phyloP scores from a whole-genome alignment of 2,329 filamentous ascomycete species.

The Diaporthe citri region DNA sequence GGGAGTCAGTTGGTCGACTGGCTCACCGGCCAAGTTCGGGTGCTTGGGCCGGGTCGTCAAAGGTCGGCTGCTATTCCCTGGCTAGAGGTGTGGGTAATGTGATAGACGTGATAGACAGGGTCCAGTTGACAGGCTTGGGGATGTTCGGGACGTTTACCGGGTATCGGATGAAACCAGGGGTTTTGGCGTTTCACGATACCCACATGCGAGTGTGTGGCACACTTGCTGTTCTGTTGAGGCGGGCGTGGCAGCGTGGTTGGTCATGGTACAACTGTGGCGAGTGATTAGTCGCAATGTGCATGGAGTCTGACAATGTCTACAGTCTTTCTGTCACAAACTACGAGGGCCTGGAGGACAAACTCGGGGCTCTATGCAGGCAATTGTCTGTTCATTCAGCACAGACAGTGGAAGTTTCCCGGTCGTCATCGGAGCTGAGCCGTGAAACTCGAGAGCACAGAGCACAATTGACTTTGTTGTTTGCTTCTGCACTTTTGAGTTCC shows the following conservation, averaged over 20 bases:
- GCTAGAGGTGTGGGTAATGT: constrained; percentile 8
- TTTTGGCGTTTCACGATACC: constrained; percentile 39
- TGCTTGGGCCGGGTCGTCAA: constrained; percentile 20
- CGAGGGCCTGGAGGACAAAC: background rate
- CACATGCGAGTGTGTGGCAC: constrained; percentile 32
- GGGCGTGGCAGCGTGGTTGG: constrained; percentile 21
- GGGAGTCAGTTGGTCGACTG: background rate
- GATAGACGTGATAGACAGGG: constrained; percentile 14
- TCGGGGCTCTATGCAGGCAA: background rate
- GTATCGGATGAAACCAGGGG: constrained; percentile 32
- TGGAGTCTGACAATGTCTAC: constrained; percentile 28
- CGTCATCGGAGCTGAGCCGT: background rate
- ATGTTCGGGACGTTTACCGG: constrained; percentile 33
- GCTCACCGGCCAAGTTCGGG: background rate
- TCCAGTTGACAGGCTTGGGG: constrained; percentile 29
- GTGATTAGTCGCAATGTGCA: constrained; percentile 8
- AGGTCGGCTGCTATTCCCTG: background rate
- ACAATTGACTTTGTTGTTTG: constrained; percentile 1
- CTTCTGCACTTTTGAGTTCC: background rate
- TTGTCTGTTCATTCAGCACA: constrained; percentile 14
- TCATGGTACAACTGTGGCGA: constrained; percentile 19
- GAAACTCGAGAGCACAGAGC: constrained; percentile 1
- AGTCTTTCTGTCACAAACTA: constrained; percentile 19
- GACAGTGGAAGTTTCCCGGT: constrained; percentile 12
- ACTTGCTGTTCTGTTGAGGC: constrained; percentile 17